Base-by-base conservation (phyloP, 257 asterid species). In the Ehretia macrophylla region DNA sequence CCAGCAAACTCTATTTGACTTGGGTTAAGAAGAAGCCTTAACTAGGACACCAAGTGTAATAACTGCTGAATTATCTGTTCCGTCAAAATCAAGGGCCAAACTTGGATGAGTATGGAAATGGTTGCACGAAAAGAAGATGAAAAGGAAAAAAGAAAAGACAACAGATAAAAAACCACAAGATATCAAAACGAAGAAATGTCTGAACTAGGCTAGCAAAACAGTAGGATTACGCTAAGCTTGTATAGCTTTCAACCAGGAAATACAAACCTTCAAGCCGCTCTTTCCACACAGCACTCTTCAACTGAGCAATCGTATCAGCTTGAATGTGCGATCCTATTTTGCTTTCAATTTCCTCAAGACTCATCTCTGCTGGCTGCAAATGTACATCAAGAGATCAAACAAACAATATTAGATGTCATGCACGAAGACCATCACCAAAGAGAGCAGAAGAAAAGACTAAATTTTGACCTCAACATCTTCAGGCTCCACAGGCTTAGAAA, bases 241-340 rank as follows among this genome's bases (percentile, higher is more conserved):
- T 27, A 27, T 1, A 6, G 35, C 35, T 27, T 27, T 27, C 55
- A 62, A 18, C n/a, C 55, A 56, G 55, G 50, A 61, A 56, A 47
- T 42, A 55, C 27, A 62, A 75, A 93, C 99, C 99, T 89, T 89
- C 99, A 54, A 89, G 96, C 66, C 97, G 78, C 83, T 93, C 99
- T 85, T 93, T 93, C 99, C 99, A 93, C 57, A 83, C 93, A 64
- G 95, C 77, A 76, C 97, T 89, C 75, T 89, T 93, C 71, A 93
- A 68, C 72, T 74, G 97, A 55, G 83, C 56, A 67, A 89, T 76
- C n/a, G 97, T 89, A 22, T 89, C 99, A 49, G 82, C 73, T 78
- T 80, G 96, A 59, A 89, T 67, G 65, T 89, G 88, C 58, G 95
- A 83, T 58, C 96, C 97, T 73, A 93, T 66, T 82, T 82, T 85